phyloP scores from a whole-genome alignment of 495 filamentous ascomycete species.

The Xylaria scruposa region DNA sequence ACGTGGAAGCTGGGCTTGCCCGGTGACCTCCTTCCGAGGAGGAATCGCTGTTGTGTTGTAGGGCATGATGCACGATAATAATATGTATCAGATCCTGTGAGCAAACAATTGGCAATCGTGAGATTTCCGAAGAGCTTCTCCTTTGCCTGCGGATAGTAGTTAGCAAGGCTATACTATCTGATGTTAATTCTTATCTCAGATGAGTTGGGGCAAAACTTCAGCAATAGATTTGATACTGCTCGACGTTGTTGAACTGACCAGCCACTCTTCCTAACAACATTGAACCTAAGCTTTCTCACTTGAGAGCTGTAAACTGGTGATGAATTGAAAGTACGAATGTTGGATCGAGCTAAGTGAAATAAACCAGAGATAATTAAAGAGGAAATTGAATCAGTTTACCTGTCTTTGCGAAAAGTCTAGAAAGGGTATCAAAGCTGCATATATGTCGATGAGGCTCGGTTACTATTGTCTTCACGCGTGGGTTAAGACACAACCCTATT shows the following conservation, averaged over 20 bases:
- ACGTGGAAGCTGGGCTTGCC: conserved; percentile 86
- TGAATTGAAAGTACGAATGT: neutral
- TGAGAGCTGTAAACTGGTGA: neutral
- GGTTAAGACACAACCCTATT: conserved; percentile 42
- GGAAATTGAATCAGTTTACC: neutral
- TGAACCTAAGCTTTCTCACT: neutral
- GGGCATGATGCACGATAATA: conserved; percentile 63
- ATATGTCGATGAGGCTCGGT: conserved; percentile 4
- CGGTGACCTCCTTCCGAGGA: conserved; percentile 81
- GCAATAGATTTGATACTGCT: neutral
- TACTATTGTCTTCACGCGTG: conserved; percentile 25
- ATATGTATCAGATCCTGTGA: neutral
- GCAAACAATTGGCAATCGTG: neutral
- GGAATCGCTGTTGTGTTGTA: conserved; percentile 87
- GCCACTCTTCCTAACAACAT: too few species aligned
- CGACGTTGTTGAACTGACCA: neutral
- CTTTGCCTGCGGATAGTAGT: neutral
- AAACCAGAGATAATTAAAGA: neutral
- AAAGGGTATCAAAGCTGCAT: neutral
- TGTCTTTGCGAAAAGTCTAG: neutral
- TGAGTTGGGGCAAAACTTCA: neutral
- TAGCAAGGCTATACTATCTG: neutral
- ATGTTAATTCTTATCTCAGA: neutral
- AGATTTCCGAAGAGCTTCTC: neutral
- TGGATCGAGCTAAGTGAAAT: neutral